These are phyloP conservation scores for Barnettozyma hawaiiensis DNA, from an alignment of 1,139 yeast species.

Conservation along the genomic window DNA sequence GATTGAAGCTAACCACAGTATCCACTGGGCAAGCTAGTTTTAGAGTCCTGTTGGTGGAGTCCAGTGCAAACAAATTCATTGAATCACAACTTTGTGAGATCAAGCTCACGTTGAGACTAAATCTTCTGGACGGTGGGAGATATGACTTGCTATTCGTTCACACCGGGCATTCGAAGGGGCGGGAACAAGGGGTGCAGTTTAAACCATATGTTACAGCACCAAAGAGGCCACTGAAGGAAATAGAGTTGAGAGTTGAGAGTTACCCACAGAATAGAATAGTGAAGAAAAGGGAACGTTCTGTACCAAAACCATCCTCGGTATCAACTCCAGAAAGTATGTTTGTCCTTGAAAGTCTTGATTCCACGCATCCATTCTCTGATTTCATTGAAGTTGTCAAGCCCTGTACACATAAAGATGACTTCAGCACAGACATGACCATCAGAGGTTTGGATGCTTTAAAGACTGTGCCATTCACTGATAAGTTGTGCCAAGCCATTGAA, in stretches of 20 bases:
- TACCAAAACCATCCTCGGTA: background rate
- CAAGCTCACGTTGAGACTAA: background rate
- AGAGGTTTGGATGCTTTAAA: background rate
- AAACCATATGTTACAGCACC: background rate
- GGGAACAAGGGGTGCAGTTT: background rate
- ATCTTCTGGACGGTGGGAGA: background rate
- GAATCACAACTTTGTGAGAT: background rate
- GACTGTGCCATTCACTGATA: background rate
- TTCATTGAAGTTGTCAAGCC: background rate
- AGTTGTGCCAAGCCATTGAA: background rate
- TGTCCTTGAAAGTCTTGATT: background rate
- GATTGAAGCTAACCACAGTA: background rate
- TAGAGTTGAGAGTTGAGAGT: background rate
- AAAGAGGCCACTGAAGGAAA: background rate
- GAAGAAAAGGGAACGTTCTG: background rate
- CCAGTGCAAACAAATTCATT: background rate
- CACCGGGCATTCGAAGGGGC: background rate
- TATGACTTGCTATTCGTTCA: background rate
- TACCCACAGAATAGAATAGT: background rate
- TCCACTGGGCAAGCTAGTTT: conserved; percentile 1
- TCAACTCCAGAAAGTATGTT: background rate
- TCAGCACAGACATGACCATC: background rate
- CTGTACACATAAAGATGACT: background rate
- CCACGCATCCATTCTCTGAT: background rate
- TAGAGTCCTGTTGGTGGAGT: background rate